Evolutionary conservation across 371 early-diverging fungal species (phyloP).

Genomic region (Rhizopus delemar): DNA sequence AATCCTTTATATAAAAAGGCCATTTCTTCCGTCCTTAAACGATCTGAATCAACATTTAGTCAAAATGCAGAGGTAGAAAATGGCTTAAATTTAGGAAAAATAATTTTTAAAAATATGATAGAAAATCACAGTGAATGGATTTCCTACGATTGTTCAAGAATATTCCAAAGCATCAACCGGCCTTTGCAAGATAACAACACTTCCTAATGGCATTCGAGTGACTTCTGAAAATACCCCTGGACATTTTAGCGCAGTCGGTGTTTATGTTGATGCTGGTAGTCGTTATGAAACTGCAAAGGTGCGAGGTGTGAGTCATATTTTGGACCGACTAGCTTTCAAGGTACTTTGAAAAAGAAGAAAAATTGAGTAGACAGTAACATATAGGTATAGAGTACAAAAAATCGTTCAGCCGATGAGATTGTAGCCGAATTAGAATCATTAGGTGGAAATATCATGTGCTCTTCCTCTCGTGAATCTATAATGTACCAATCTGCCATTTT

Average conservation of each 20-base stretch:
- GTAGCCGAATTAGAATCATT: conserved; percentile 78
- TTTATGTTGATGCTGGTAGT: conserved; percentile 89
- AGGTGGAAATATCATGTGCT: conserved; percentile 89
- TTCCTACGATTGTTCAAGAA: conserved; percentile 46
- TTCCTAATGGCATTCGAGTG: conserved; percentile 87
- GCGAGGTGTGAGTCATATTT: conserved; percentile 78
- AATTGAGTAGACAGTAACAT: background rate
- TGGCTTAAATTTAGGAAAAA: conserved; percentile 3
- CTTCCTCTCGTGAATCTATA: conserved; percentile 89
- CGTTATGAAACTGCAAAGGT: conserved; percentile 77
- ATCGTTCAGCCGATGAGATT: conserved; percentile 68
- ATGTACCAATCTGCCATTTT: conserved; percentile 94
- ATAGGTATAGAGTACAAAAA: conserved; percentile 56
- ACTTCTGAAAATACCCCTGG: conserved; percentile 81
- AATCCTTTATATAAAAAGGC: conserved; percentile 7
- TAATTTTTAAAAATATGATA: background rate
- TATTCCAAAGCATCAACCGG: conserved; percentile 48
- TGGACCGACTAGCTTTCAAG: conserved; percentile 93
- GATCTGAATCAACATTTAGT: conserved; percentile 26
- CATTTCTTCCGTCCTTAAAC: conserved; percentile 16
- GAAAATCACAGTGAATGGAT: conserved; percentile 7
- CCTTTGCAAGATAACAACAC: conserved; percentile 64
- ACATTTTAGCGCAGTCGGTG: conserved; percentile 87
- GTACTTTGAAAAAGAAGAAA: conserved; percentile 31
- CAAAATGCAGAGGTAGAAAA: conserved; percentile 16